These are phyloP conservation scores for Fraxinus sp. DNA, from an alignment of 305 asterid genomes.

Conservation along the genomic window DNA sequence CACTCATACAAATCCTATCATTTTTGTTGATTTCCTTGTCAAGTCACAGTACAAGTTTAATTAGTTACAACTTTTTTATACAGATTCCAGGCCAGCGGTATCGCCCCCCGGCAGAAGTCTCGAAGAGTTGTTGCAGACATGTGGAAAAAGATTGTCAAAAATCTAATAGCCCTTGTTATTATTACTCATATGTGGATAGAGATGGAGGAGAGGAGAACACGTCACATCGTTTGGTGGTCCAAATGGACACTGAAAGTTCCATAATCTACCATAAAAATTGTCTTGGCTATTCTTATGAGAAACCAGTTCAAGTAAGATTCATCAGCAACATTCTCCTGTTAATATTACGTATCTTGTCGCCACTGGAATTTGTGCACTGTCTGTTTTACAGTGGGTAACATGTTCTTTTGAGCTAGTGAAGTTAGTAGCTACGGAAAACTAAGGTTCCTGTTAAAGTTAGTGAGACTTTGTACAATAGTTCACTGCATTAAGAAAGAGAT, in stretches of 20 bases:
- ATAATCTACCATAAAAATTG: constrained; percentile 65
- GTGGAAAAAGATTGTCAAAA: constrained; percentile 41
- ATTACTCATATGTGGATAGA: constrained; percentile 57
- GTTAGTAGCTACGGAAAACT: neutral
- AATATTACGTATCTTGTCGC: neutral
- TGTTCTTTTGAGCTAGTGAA: neutral
- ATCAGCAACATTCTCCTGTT: neutral
- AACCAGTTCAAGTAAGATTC: constrained; percentile 53
- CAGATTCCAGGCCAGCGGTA: constrained; percentile 64
- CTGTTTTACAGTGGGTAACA: neutral
- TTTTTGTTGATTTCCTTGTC: neutral
- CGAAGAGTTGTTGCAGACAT: constrained; percentile 63
- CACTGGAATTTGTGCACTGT: neutral
- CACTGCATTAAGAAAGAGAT: no score
- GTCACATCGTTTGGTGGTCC: constrained; percentile 60
- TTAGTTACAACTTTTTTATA: neutral
- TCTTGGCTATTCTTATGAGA: constrained; percentile 59
- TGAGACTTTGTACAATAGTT: neutral
- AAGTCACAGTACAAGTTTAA: neutral
- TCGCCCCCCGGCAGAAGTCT: constrained; percentile 53
- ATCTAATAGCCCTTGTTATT: constrained; percentile 45
- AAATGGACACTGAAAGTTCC: constrained; percentile 81
- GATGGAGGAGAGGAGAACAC: constrained; percentile 44
- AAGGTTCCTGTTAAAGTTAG: neutral
- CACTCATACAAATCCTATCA: neutral